Evolutionary conservation across 2,329 filamentous ascomycete species (phyloP).

Genomic region (Neoascochyta sp.): DNA sequence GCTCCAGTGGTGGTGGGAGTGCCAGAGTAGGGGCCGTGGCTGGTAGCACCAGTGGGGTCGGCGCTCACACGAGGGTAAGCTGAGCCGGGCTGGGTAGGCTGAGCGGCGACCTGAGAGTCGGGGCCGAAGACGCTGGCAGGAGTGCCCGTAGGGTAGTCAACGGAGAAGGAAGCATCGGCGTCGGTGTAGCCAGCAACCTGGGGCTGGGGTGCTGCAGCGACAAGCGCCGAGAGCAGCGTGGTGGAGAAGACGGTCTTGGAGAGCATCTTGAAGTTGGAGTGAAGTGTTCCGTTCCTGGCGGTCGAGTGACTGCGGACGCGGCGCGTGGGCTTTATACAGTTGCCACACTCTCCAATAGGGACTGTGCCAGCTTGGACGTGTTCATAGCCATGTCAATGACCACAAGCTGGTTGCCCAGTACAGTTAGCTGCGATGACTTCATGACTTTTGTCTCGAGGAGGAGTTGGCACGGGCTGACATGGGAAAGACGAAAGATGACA

Average conservation of each 20-base stretch:
- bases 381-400: slow-evolving; percentile 21
- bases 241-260: slow-evolving; percentile 33
- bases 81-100: slow-evolving; percentile 28
- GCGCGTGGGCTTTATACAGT: too few relatives aligned
- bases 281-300: too few relatives aligned
- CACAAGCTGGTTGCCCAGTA: slow-evolving; percentile 8
- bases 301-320: too few relatives aligned
- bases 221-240: slow-evolving; percentile 35
- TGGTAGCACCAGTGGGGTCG: slow-evolving; percentile 56
- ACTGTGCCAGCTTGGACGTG: too few relatives aligned
- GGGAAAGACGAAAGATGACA: slow-evolving; percentile 16
- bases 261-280: slow-evolving; percentile 34
- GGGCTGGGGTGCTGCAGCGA: slow-evolving; percentile 39
- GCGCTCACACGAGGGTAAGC: slow-evolving; percentile 47
- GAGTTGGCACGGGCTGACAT: slow-evolving; percentile 18
- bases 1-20: slow-evolving; percentile 68
- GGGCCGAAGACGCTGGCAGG: slow-evolving; percentile 44
- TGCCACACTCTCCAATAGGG: too few relatives aligned
- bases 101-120: slow-evolving; percentile 43
- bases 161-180: slow-evolving; percentile 44
- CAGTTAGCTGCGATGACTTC: slow-evolving; percentile 30
- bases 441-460: slow-evolving; percentile 32
- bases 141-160: slow-evolving; percentile 29
- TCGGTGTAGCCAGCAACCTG: slow-evolving; percentile 46
- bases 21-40: slow-evolving; percentile 66